phyloP scores from a whole-genome alignment of 345 rosid genomes.

The Gossypium rotundifolium region DNA sequence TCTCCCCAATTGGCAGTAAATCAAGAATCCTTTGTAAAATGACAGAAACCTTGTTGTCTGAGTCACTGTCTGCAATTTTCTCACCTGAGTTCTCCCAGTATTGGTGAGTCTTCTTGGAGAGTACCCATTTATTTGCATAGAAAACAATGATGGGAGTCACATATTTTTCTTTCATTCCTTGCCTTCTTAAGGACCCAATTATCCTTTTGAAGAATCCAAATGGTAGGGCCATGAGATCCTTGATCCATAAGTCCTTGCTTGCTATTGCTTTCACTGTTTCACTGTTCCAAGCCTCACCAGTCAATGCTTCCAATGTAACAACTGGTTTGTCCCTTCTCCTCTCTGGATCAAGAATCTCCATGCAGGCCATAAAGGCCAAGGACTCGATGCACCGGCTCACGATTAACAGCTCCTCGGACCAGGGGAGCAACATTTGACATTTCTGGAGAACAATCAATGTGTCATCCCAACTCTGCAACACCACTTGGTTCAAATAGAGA shows the following conservation, averaged over 20 bases:
- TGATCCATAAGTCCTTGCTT: slow-evolving; percentile 62
- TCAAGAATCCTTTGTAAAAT: slow-evolving; percentile 51
- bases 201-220: slow-evolving; percentile 65
- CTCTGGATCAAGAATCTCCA: slow-evolving; percentile 92
- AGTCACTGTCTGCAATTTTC: slow-evolving; percentile 9
- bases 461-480: slow-evolving; percentile 72
- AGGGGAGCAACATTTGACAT: slow-evolving; percentile 50
- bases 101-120: slow-evolving; percentile 36
- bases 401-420: slow-evolving; percentile 57
- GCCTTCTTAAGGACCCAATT: slow-evolving; percentile 64
- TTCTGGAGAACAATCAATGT: slow-evolving; percentile 62
- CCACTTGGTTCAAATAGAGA: slow-evolving; percentile 73
- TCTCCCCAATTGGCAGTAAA: slow-evolving; percentile 40
- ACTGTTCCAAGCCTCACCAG: slow-evolving; percentile 49
- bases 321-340: slow-evolving; percentile 53
- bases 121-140: slow-evolving; percentile 53
- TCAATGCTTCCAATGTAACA: slow-evolving; percentile 41
- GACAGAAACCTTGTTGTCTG: slow-evolving; percentile 16
- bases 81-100: slow-evolving; percentile 35
- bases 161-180: slow-evolving; percentile 80
- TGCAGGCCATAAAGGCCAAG: slow-evolving; percentile 76
- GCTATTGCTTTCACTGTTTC: slow-evolving; percentile 36
- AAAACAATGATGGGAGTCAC: slow-evolving; percentile 59
- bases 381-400: slow-evolving; percentile 79
- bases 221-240: slow-evolving; percentile 63